These are phyloP conservation scores for Amaranthus tricolor DNA, from an alignment of 179 eudicot species.

Conservation along the genomic window DNA sequence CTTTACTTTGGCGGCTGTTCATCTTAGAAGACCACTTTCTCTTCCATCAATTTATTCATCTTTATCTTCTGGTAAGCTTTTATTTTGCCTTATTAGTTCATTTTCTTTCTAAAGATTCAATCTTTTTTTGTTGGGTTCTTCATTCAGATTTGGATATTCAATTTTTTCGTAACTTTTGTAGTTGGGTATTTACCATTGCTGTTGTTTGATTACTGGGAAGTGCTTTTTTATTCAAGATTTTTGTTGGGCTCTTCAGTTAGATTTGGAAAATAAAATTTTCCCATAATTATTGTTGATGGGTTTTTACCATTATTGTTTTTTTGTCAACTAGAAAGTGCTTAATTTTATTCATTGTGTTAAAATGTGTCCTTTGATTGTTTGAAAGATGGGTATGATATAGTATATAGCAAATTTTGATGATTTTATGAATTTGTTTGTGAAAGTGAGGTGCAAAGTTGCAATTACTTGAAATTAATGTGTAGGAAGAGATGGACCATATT, in stretches of 20 bases:
- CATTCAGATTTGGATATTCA: background rate
- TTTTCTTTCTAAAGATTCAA: background rate
- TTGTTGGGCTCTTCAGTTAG: background rate
- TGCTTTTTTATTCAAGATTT: background rate
- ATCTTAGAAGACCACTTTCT: background rate
- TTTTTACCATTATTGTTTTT: background rate
- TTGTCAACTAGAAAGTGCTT: conserved; percentile 7
- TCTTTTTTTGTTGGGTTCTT: background rate
- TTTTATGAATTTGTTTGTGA: background rate
- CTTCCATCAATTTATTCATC: conserved; percentile 5
- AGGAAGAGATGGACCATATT: background rate
- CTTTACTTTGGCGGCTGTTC: conserved; percentile 16
- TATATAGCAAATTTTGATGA: background rate
- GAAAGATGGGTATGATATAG: background rate
- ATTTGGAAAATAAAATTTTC: background rate
- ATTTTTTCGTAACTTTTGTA: background rate
- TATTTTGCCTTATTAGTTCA: background rate
- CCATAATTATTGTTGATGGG: conserved; percentile 7
- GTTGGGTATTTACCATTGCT: conserved; percentile 6
- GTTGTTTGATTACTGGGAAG: conserved; percentile 9
- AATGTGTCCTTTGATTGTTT: background rate
- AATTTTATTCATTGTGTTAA: background rate
- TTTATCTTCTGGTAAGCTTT: conserved; percentile 20
- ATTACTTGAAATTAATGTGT: background rate
- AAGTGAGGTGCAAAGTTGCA: background rate